Evolutionary conservation across 2,329 filamentous ascomycete genomes (phyloP).

Genomic region (Thielaviopsis punctulata): DNA sequence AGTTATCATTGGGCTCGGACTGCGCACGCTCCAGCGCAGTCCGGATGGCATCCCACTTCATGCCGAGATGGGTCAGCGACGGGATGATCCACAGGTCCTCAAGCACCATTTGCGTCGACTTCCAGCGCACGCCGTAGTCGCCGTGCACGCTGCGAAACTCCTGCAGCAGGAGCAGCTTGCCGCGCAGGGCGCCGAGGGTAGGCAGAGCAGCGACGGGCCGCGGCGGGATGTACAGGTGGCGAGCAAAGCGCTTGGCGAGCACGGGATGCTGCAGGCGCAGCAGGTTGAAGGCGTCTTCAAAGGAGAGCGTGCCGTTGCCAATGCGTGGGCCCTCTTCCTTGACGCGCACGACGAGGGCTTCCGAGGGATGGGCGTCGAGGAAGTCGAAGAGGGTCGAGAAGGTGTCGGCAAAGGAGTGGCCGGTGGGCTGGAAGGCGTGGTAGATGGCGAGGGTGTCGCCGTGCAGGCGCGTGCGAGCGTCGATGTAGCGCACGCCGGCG

Average conservation of each 20-base stretch:
- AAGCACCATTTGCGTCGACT: slow-evolving; percentile 26
- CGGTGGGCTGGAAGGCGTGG: slow-evolving; percentile 28
- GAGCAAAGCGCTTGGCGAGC: slow-evolving; percentile 17
- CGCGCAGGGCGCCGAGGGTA: slow-evolving; percentile 27
- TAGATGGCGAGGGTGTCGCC: slow-evolving; percentile 29
- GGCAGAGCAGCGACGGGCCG: slow-evolving; percentile 20
- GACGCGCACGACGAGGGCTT: slow-evolving; percentile 32
- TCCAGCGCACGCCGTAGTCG: slow-evolving; percentile 29
- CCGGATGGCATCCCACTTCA: slow-evolving; percentile 29
- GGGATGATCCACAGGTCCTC: slow-evolving; percentile 31
- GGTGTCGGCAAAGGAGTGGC: slow-evolving; percentile 27
- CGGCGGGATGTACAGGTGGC: slow-evolving; percentile 23
- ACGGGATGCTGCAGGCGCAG: slow-evolving; percentile 20
- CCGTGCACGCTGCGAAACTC: slow-evolving; percentile 22
- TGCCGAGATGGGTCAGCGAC: slow-evolving; percentile 24
- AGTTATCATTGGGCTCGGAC: slow-evolving; percentile 19
- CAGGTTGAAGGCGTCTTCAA: slow-evolving; percentile 30
- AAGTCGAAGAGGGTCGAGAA: slow-evolving; percentile 28
- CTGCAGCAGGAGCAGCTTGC: slow-evolving; percentile 30
- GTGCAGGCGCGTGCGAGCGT: slow-evolving; percentile 28
- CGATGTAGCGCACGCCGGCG: slow-evolving; percentile 31
- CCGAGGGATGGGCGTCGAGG: slow-evolving; percentile 26
- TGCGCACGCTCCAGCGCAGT: slow-evolving; percentile 24
- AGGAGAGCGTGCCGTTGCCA: slow-evolving; percentile 21
- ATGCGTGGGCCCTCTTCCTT: slow-evolving; percentile 27